Base-by-base conservation (phyloP, 768 basidiomycete species). In the Lactifluus piperatus region DNA sequence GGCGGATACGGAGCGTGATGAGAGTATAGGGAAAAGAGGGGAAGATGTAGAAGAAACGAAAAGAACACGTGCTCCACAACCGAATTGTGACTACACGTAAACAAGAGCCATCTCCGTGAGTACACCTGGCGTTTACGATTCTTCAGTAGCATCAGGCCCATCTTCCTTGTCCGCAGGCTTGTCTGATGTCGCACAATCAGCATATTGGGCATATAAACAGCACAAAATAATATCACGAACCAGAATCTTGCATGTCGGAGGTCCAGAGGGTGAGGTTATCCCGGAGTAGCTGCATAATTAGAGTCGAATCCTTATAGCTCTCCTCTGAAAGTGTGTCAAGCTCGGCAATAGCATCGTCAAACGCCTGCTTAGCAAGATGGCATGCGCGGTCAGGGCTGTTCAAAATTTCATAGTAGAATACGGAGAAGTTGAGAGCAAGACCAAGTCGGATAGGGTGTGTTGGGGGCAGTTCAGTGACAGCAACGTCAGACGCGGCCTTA, bases 391-490 rank as follows among this genome's bases (percentile, higher is more conserved):
- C 94, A 66, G 95, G 94, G 75, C 88, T 90, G 84, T 97, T 97
- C 74, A 97, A 86, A 73, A 97, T 97, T 76, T 97, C 94, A 78
- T 97, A 97, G 83, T 97, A 97, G 83, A 98, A 97, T 51, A 98
- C 94, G 54, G 93, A 97, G 84, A 97, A 97, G 84, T 98, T 98
- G 71, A 98, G 82, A 47, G 94, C 94, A 56, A 98, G 89, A 75
- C 95, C 95, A 64, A 98, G 91, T 70, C 94, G 94, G 76, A 97
- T 97, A 64, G 94, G 94, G 77, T 97, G 94, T 71, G 94, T 97
- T 30, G 91, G 89, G 26, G 88, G 92, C 45, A 98, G 88, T 76
- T 97, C 92, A 51, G 88, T 93, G 68, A 94, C 88, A 67, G 94
- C 94, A 72, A 97, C 93, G 64, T 95, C 91, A 51, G 94, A 97